Evolutionary conservation across 164 flowering plant species (phyloP), one percentile per base, ranked within the genome.

Genomic region (Magnolia changhungtana): DNA sequence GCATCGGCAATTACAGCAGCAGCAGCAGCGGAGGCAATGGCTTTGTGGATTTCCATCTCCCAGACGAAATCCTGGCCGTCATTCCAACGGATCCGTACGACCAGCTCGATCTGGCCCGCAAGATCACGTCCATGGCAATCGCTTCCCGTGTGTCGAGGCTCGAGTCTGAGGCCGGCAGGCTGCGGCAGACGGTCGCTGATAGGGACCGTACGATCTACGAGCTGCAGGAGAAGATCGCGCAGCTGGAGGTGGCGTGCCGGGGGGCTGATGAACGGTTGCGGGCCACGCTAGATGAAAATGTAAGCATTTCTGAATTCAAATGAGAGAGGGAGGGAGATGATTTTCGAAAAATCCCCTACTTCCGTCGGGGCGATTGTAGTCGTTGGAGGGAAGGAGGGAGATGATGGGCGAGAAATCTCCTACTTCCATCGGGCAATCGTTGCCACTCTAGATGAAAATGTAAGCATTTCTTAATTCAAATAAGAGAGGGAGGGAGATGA

Each of bases 91-190:
- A 95, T 80, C 97, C 98, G 0, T 93, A 91, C 82, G 95, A 91
- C 49, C 98, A 93, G 84, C 89, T 95, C 71, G 98, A 95, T 84
- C 89, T 95, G 77, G 98, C 97, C 0, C 78, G 98, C 63, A 95
- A 95, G 86, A 90, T 95, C 50, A 95, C 98, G 14, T 93, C 98
- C 51, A 86, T 95, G 95, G 97, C 97, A 6, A 90, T 95, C 24
- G 97, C 97, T 8, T 91, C 98, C 64, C 91, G 98, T 67, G 97
- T 95, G 10, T 86, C 97, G n/a, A 90, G 87, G 64, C 91, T 93
- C 27, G 98, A 95, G 82, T 49, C 89, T 6, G 97, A 95, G 78
- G 59, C 80, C 19, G 83, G 81, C 0, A 79, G 84, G 21, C 78
- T 93, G 84, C 59, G 84, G 73, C 90, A 85, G 81, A 88, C 82